phyloP scores from a whole-genome alignment of 2,329 filamentous ascomycete species.

The Beauveria asiatica region DNA sequence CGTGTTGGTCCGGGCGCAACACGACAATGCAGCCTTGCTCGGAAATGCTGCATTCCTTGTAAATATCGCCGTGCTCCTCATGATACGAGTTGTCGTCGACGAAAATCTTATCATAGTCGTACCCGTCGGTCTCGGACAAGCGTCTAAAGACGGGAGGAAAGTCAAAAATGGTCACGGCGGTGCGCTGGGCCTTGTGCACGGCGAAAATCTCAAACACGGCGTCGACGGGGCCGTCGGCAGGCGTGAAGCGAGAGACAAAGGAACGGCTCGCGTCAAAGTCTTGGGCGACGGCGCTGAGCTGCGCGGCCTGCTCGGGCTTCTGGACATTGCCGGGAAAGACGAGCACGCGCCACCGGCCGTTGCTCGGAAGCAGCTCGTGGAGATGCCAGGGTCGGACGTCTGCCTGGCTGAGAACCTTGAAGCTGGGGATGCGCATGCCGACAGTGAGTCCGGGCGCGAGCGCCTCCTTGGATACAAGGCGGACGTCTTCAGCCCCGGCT shows the following conservation, averaged over 20 bases:
- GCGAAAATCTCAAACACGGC: slow-evolving; percentile 50
- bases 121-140: slow-evolving; percentile 37
- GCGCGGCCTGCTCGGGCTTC: slow-evolving; percentile 30
- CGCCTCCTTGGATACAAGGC: slow-evolving; percentile 15
- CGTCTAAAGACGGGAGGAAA: slow-evolving; percentile 42
- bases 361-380: slow-evolving; percentile 45
- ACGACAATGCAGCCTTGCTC: slow-evolving; percentile 49
- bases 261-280: slow-evolving; percentile 22
- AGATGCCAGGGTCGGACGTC: slow-evolving; percentile 50
- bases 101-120: slow-evolving; percentile 49
- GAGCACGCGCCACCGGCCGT: slow-evolving; percentile 50
- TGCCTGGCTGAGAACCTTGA: slow-evolving; percentile 51
- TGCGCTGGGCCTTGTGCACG: slow-evolving; percentile 46
- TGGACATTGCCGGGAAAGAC: slow-evolving; percentile 55
- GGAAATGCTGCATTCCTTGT: slow-evolving; percentile 49
- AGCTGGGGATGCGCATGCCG: slow-evolving; percentile 50
- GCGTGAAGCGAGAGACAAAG: slow-evolving; percentile 11
- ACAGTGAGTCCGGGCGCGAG: slow-evolving; percentile 32
- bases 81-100: slow-evolving; percentile 46
- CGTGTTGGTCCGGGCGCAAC: slow-evolving; percentile 60
- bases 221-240: slow-evolving; percentile 1
- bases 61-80: slow-evolving; percentile 40
- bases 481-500: slow-evolving; percentile 8
- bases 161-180: slow-evolving; percentile 40
- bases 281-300: slow-evolving; percentile 39